Evolutionary conservation across 495 filamentous ascomycete genomes (phyloP), one percentile per base, ranked within the genome.

Genomic region (Jackrogersella multiformis): DNA sequence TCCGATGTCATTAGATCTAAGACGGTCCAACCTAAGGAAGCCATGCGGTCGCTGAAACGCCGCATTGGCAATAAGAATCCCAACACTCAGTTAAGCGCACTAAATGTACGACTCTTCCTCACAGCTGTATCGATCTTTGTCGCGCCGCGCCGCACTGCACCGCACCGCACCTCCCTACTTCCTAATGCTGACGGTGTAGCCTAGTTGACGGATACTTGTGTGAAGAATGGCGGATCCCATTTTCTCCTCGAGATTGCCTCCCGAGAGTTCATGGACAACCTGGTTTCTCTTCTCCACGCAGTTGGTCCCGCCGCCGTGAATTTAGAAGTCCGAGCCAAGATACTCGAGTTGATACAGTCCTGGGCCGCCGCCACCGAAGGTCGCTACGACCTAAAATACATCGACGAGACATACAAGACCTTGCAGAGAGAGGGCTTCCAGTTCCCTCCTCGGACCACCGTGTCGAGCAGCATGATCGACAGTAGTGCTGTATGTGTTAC

Each of bases 181-280:
- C 55, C 21, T 6, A 9, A 21, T 72, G 46, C 44, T 74, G 88
- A 89, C 65, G n/a, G 46, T 71, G 57, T 23, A 32, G 2, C 56
- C 10, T 57, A 83, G 81, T 89, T 99, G 62, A 97, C 94, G 28
- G 95, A 99, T 80, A 98, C 95, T 5, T 98, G 95, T 74, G 94
- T 98, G 28, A 99, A 99, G 78, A 99, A 99, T 79, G 95, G 95
- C 21, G 95, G 95, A 42, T 87, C 89, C n/a, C 95, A 99, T 78
- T 99, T 99, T 73, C 87, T 99, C 41, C 83, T 88, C 49, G 95
- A 98, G 78, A 94, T 99, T 61, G 94, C 95, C 12, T 97, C 94
- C 2, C 87, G 94, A 58, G 95, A 99, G 79, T 99, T 98, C 69
- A 96, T 99, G 92, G 95, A 98, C 77, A 97, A 96, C 71, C 78